phyloP scores from a whole-genome alignment of 208 protist genomes.

The Trypanosoma melophagium region DNA sequence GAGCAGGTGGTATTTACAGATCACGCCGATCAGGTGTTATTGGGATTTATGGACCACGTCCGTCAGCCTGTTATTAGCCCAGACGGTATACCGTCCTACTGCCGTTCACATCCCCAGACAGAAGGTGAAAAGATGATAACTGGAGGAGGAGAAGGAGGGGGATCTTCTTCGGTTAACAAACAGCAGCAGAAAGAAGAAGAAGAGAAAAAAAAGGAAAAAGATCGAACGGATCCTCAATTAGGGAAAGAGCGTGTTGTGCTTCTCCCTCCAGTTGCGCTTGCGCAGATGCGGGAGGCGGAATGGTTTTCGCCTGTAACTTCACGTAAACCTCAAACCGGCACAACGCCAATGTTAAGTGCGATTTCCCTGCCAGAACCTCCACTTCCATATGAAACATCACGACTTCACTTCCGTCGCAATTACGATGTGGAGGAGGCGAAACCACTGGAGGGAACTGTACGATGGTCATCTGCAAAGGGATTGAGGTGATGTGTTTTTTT shows the following conservation, averaged over 20 bases:
- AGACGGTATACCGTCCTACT: neutral
- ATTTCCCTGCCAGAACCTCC: conserved; percentile 1
- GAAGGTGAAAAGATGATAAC: neutral
- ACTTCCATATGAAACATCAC: conserved; percentile 32
- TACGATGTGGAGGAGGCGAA: conserved; percentile 11
- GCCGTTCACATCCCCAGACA: neutral
- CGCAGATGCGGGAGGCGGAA: conserved; percentile 10
- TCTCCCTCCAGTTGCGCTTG: conserved; percentile 20
- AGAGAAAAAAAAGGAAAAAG: neutral
- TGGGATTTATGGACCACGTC: conserved; percentile 21
- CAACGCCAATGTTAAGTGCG: neutral
- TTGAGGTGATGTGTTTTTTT: neutral
- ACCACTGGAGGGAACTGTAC: conserved; percentile 9
- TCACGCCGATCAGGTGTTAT: conserved; percentile 9
- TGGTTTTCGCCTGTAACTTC: neutral
- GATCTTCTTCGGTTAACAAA: neutral
- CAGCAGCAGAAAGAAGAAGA: neutral
- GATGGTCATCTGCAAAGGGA: conserved; percentile 11
- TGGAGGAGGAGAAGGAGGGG: neutral
- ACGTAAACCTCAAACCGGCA: neutral
- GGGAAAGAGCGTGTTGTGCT: neutral
- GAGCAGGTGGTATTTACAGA: conserved; percentile 22
- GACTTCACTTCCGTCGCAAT: conserved; percentile 19
- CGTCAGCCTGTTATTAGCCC: neutral
- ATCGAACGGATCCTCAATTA: neutral